Conservation (phyloP, 108 stramenopile genomes). For the Cyclotella kingstonii region DNA sequence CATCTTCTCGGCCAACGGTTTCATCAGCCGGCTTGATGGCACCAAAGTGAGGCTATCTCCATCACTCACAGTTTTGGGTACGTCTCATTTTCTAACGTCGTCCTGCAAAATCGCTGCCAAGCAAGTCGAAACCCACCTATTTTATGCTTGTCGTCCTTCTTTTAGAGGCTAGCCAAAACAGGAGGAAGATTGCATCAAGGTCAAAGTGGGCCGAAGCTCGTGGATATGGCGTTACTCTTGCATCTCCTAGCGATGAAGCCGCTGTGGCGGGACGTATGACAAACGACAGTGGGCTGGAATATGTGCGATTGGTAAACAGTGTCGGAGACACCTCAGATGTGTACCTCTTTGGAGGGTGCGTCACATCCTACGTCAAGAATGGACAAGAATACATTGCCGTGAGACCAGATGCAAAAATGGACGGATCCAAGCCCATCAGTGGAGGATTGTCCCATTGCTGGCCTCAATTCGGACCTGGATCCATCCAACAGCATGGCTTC, state of each 20-base stretch:
- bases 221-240: slow-evolving; percentile 39
- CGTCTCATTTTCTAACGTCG: background rate
- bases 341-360: slow-evolving; percentile 79
- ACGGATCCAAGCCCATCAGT: slow-evolving; percentile 94
- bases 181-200: slow-evolving; percentile 59
- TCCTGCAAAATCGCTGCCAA: background rate
- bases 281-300: slow-evolving; percentile 75
- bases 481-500: slow-evolving; percentile 97
- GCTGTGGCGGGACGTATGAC: slow-evolving; percentile 61
- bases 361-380: slow-evolving; percentile 71
- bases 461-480: slow-evolving; percentile 90
- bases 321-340: slow-evolving; percentile 69
- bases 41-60: slow-evolving; percentile 11
- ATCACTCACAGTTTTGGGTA: slow-evolving; percentile 20
- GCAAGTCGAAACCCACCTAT: too few relatives aligned
- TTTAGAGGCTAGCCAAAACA: slow-evolving; percentile 50
- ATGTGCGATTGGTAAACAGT: slow-evolving; percentile 62
- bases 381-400: slow-evolving; percentile 92
- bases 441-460: slow-evolving; percentile 95
- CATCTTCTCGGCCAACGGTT: slow-evolving; percentile 45
- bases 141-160: background rate
- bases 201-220: slow-evolving; percentile 70
- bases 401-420: slow-evolving; percentile 96
- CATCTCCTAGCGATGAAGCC: slow-evolving; percentile 20
- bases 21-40: slow-evolving; percentile 29